phyloP scores from a whole-genome alignment of 78 protist species.

The slime mould (Dictyostelium discoideum) region dicty_2.7 NC_007090.3:2438001-2438500 shows the following conservation, averaged over 20 bases:
- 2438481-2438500: slow-evolving; percentile 27
- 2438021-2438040: slow-evolving; percentile 68
- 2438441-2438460: not conserved
- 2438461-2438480: slow-evolving; percentile 17
- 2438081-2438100: not conserved
- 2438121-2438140: not conserved
- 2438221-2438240: slow-evolving; percentile 44
- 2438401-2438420: not conserved
- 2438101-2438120: slow-evolving; percentile 3
- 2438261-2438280: not conserved
- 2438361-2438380: slow-evolving; percentile 26
- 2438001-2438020: slow-evolving; percentile 54
- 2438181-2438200: not conserved
- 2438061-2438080: slow-evolving; percentile 23
- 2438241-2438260: slow-evolving; percentile 6
- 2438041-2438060: slow-evolving; percentile 28
- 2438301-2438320: not conserved
- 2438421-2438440: not conserved
- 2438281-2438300: not conserved
- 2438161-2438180: not conserved
- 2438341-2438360: slow-evolving; percentile 25
- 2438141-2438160: slow-evolving; percentile 3
- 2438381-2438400: slow-evolving; percentile 22
- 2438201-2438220: slow-evolving; percentile 15
- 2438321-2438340: not conserved